Percentiles rank a stretch among this genome's conserved stretches.
These are phyloP conservation scores for Kitagawia praeruptora DNA, from an alignment of 129 eudicot species.

Conservation along the genomic window DNA sequence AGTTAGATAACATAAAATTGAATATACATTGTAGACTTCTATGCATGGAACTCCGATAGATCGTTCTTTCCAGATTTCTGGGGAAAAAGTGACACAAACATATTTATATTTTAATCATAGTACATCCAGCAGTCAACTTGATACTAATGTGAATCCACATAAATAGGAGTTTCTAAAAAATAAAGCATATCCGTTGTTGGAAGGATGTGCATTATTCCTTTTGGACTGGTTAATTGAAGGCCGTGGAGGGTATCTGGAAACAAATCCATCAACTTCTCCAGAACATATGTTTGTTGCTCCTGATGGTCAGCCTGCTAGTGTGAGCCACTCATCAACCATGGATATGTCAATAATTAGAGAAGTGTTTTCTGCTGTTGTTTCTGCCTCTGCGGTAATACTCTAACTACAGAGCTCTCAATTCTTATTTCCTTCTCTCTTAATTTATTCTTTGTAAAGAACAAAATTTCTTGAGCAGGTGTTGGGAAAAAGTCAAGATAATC, in stretches of 20 bases:
- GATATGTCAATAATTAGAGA: slow-evolving; percentile 78
- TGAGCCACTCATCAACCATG: slow-evolving; percentile 90
- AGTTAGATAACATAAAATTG: background rate
- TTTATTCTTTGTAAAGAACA: background rate
- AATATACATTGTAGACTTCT: background rate
- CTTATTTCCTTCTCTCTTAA: background rate
- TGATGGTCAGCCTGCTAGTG: slow-evolving; percentile 82
- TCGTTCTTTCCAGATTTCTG: background rate
- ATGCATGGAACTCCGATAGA: background rate
- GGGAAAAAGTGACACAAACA: background rate
- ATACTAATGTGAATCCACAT: slow-evolving; percentile 7
- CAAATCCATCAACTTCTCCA: slow-evolving; percentile 94
- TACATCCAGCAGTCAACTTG: background rate
- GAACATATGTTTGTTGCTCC: slow-evolving; percentile 88
- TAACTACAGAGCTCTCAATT: background rate
- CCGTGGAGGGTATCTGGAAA: slow-evolving; percentile 54
- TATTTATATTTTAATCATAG: background rate
- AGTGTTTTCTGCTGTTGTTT: slow-evolving; percentile 54
- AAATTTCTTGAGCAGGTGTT: slow-evolving; percentile 32
- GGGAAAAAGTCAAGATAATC: slow-evolving; percentile 50
- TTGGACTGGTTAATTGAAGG: slow-evolving; percentile 86
- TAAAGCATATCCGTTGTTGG: slow-evolving; percentile 67
- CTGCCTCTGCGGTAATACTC: slow-evolving; percentile 64
- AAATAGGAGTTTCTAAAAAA: slow-evolving; percentile 45
- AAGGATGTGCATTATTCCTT: slow-evolving; percentile 63